Conservation (phyloP, 305 asterid species). For the Fraxinus sp. region DNA sequence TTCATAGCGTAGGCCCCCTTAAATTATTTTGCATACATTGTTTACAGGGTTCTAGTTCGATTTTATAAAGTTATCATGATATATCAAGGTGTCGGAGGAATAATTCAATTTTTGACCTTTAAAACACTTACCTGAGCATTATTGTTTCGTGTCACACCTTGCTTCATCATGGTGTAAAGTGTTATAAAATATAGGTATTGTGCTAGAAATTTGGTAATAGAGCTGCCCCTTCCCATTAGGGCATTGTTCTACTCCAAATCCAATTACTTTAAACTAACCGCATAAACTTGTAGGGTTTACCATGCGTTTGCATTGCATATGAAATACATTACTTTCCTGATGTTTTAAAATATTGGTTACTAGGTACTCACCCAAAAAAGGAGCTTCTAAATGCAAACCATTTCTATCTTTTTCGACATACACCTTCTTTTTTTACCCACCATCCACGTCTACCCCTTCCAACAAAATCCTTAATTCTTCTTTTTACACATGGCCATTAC, state of each 20-base stretch:
- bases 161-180: background rate
- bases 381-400: background rate
- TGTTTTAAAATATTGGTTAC: background rate
- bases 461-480: background rate
- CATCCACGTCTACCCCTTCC: background rate
- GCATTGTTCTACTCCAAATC: background rate
- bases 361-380: background rate
- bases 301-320: background rate
- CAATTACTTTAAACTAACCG: background rate
- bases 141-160: background rate
- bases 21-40: background rate
- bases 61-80: background rate
- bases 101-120: background rate
- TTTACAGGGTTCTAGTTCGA: background rate
- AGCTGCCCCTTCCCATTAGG: background rate
- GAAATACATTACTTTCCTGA: background rate
- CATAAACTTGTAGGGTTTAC: background rate
- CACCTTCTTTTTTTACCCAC: background rate
- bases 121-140: background rate
- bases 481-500: background rate
- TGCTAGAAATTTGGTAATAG: background rate
- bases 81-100: background rate
- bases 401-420: background rate
- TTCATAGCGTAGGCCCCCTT: background rate
- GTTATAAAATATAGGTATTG: background rate